phyloP scores from a whole-genome alignment of 768 basidiomycete species.

The Austroboletus eburneus region DNA sequence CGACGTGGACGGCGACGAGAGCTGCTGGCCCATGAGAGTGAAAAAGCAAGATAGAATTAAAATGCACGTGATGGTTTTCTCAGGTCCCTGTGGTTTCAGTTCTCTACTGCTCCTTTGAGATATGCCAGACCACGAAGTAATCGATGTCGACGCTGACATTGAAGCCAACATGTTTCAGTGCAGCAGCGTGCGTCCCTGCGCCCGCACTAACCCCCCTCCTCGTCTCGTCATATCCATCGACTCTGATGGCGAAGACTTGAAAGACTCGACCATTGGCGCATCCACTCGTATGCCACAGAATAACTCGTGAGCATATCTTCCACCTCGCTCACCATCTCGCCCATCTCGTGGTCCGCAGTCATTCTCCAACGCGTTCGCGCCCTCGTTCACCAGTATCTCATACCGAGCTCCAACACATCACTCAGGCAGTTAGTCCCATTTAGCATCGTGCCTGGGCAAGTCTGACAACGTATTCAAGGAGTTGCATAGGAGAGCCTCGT shows the following conservation, averaged over 20 bases:
- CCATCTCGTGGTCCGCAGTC: too few relatives aligned
- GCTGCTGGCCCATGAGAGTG: constrained; percentile 17
- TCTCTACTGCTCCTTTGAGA: neutral
- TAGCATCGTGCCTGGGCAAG: neutral
- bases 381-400: neutral
- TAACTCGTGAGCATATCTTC: constrained; percentile 5
- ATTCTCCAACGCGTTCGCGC: neutral
- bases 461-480: constrained; percentile 24
- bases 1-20: constrained; percentile 6
- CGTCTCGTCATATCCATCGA: constrained; percentile 12
- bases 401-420: constrained; percentile 25
- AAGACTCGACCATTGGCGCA: neutral
- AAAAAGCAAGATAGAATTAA: too few relatives aligned
- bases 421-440: constrained; percentile 15
- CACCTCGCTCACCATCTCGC: neutral
- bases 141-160: constrained; percentile 31
- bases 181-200: constrained; percentile 14
- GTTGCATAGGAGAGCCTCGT: constrained; percentile 12
- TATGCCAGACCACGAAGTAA: constrained; percentile 14
- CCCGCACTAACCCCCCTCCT: constrained; percentile 14
- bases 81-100: neutral
- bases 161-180: constrained; percentile 20
- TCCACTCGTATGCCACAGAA: constrained; percentile 1
- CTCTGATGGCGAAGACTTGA: constrained; percentile 11
- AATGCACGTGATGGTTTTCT: constrained; percentile 19